phyloP scores from a whole-genome alignment of 176 grass and related monocot genomes.

The Juncus effusus region DNA sequence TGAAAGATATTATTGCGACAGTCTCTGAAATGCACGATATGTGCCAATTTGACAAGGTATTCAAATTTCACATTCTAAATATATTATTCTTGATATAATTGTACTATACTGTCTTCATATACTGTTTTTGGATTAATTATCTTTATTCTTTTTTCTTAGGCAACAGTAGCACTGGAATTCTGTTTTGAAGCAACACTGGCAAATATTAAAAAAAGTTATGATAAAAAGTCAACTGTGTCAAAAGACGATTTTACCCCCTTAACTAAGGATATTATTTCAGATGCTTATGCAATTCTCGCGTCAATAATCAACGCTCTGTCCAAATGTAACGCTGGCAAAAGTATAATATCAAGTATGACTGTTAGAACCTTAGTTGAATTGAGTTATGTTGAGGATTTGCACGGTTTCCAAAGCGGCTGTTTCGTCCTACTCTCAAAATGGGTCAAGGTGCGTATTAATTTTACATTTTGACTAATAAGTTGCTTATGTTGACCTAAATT shows the following conservation, averaged over 20 bases:
- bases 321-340: slow-evolving; percentile 33
- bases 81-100: too few species aligned
- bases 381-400: slow-evolving; percentile 28
- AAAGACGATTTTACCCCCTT: slow-evolving; percentile 11
- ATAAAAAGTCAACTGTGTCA: slow-evolving; percentile 24
- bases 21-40: too few species aligned
- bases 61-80: too few species aligned
- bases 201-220: slow-evolving; percentile 22
- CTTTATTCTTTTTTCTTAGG: slow-evolving; percentile 35
- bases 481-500: too few species aligned
- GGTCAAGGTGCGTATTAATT: slow-evolving; percentile 59
- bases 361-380: slow-evolving; percentile 55
- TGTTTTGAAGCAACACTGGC: slow-evolving; percentile 57
- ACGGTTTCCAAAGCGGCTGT: slow-evolving; percentile 34
- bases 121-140: too few species aligned
- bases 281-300: slow-evolving; percentile 48
- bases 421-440: slow-evolving; percentile 59
- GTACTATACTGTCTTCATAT: too few species aligned
- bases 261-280: slow-evolving; percentile 42
- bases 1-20: too few species aligned
- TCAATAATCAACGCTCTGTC: slow-evolving; percentile 47
- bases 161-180: slow-evolving; percentile 38
- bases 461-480: too few species aligned
- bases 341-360: slow-evolving; percentile 38
- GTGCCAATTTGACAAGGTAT: too few species aligned